Evolutionary conservation across 768 basidiomycete genomes (phyloP), one percentile per base, ranked within the genome.

Genomic region (Amanita muscaria): DNA sequence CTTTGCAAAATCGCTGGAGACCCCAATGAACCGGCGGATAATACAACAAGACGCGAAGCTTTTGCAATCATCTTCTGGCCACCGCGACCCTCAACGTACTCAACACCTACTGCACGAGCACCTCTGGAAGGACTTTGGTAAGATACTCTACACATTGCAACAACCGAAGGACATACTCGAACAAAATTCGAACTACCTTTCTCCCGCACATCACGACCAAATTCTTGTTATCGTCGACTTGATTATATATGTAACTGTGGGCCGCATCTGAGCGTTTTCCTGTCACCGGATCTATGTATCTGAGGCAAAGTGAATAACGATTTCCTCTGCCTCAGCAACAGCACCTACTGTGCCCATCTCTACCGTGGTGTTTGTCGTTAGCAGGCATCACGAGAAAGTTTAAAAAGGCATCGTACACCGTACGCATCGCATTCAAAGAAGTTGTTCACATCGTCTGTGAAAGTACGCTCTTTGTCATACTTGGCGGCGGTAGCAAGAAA

Each of bases 241-340:
- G 68, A 34, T 68, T 72, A 49, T 79, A 78, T 36, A 79, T 58
- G 40, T 69, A 77, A 50, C 65, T 51, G 48, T 77, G 72, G 3
- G 80, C 66, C 0, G 70, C 53, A 52, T 83, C 79, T 0, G 79
- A 79, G 16, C 81, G 73, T 36, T 51, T 64, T 19, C 81, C 80
- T 2, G 69, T 76, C 14, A 59, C 56, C 2, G 53, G 58, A 47
- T 76, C 64, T 14, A 83, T 64, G 53, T 76, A 84, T 52, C 81
- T 85, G 49, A 5, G 39, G n/a, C 11, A 40, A 11, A 11, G 29
- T 25, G 27, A 12, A 15, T 22, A 11, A 19, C 18, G 22, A 30
- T 34, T 12, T 29, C 3, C 21, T 10, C 3, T 14, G 5, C 1
- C 15, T 27, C 12, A 12, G 11, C 3, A 33, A 33, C 7, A 4